Conservation (phyloP, 192 early-diverging fungal genomes). For the Coemansia javaensis region DNA sequence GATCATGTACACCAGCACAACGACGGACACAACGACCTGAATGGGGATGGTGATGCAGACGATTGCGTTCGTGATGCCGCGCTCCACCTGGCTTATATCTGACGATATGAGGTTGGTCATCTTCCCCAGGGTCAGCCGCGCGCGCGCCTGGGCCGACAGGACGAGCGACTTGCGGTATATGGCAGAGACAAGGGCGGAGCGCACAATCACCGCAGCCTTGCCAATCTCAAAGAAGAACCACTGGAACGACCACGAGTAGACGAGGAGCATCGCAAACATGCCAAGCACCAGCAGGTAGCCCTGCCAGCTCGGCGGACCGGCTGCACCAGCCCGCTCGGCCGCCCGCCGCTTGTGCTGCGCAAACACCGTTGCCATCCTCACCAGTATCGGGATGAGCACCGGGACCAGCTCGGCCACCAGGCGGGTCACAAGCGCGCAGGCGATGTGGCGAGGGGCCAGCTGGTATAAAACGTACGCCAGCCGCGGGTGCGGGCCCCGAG, state of each 20-base stretch:
- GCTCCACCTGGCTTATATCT: conserved; percentile 47
- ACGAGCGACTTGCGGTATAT: conserved; percentile 58
- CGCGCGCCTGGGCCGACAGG: conserved; percentile 47
- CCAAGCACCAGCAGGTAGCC: conserved; percentile 40
- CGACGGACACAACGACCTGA: conserved; percentile 35
- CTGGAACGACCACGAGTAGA: conserved; percentile 49
- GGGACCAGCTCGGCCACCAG: conserved; percentile 37
- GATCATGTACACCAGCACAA: conserved; percentile 35
- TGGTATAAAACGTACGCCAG: conserved; percentile 11
- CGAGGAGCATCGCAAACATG: conserved; percentile 44
- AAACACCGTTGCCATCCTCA: conserved; percentile 34
- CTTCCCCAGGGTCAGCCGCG: conserved; percentile 29
- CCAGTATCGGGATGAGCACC: conserved; percentile 36
- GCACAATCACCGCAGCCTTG: conserved; percentile 29
- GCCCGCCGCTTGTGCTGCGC: conserved; percentile 36
- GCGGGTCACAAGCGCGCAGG: conserved; percentile 22
- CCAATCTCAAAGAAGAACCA: conserved; percentile 47
- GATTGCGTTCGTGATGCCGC: conserved; percentile 30
- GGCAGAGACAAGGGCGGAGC: conserved; percentile 51
- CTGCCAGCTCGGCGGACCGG: conserved; percentile 37
- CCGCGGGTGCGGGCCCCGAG: neutral
- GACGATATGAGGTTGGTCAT: conserved; percentile 39
- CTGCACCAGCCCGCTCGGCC: conserved; percentile 8
- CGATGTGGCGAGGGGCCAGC: conserved; percentile 19
- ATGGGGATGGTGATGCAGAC: conserved; percentile 38